These are phyloP conservation scores for Dendrostoma leiphaemia DNA, from an alignment of 2,329 filamentous ascomycete species.

Conservation along the genomic window DNA sequence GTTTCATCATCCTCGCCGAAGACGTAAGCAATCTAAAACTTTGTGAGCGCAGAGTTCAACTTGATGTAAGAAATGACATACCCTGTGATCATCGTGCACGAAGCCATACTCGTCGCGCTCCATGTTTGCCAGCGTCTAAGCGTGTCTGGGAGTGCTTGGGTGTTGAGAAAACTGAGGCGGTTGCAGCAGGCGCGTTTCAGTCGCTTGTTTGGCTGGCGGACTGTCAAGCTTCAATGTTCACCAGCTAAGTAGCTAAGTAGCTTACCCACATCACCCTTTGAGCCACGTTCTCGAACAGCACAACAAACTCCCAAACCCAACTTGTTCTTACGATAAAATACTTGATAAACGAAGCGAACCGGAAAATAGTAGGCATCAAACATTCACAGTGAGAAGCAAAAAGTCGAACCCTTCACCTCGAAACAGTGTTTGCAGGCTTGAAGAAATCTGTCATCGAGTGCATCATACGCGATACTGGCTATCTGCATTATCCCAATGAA, in stretches of 20 bases:
- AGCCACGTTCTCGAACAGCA: not conserved
- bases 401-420: too few species aligned
- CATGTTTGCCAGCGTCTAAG: not conserved
- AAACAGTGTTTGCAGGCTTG: too few species aligned
- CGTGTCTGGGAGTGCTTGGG: not conserved
- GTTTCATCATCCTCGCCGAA: conserved; percentile 51
- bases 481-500: conserved; percentile 16
- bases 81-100: conserved; percentile 45
- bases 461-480: conserved; percentile 20
- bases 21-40: conserved; percentile 58
- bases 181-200: not conserved
- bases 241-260: too few species aligned
- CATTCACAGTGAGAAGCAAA: too few species aligned
- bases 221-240: not conserved
- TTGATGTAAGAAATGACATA: conserved; percentile 20
- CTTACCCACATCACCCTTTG: not conserved
- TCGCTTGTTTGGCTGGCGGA: not conserved
- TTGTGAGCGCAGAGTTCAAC: not conserved
- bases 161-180: not conserved
- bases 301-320: too few species aligned
- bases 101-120: conserved; percentile 22
- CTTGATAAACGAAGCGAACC: too few species aligned
- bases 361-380: too few species aligned
- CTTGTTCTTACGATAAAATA: too few species aligned
- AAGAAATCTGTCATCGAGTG: conserved; percentile 7